phyloP scores from a whole-genome alignment of 2,329 filamentous ascomycete genomes.

The Clonostachys chloroleuca region DNA sequence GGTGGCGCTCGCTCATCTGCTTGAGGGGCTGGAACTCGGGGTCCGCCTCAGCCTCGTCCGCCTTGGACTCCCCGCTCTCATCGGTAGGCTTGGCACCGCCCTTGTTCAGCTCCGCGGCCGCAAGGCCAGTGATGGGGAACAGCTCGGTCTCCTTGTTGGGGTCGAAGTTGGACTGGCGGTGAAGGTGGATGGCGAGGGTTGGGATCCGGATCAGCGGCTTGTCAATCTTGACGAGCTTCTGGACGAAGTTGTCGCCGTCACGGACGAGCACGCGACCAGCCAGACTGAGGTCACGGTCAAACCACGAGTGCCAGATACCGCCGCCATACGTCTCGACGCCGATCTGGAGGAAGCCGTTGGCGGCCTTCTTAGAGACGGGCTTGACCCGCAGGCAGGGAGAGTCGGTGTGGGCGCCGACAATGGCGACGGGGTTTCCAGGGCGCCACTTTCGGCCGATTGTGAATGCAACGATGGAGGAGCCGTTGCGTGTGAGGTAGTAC shows the following conservation, averaged over 20 bases:
- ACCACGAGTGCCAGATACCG: slow-evolving; percentile 97
- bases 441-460: slow-evolving; percentile 88
- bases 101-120: slow-evolving; percentile 83
- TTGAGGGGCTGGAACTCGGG: slow-evolving; percentile 70
- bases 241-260: slow-evolving; percentile 66
- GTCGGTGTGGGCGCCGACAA: slow-evolving; percentile 95
- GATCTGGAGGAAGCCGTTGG: slow-evolving; percentile 85
- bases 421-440: slow-evolving; percentile 83
- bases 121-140: slow-evolving; percentile 87
- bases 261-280: slow-evolving; percentile 84
- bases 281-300: slow-evolving; percentile 88
- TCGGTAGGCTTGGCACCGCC: slow-evolving; percentile 29
- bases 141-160: slow-evolving; percentile 98
- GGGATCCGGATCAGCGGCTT: slow-evolving; percentile 88
- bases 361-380: slow-evolving; percentile 85
- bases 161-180: slow-evolving; percentile 78
- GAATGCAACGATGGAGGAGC: slow-evolving; percentile 88
- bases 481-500: slow-evolving; percentile 94
- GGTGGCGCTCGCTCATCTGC: slow-evolving; percentile 76
- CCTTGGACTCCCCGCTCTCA: slow-evolving; percentile 34
- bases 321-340: slow-evolving; percentile 97
- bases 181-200: slow-evolving; percentile 89
- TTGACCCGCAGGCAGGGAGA: slow-evolving; percentile 90
- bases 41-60: slow-evolving; percentile 30
- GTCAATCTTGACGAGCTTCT: slow-evolving; percentile 86